Evolutionary conservation across 768 basidiomycete genomes (phyloP).

Genomic region (Podaxis pistillaris): DNA sequence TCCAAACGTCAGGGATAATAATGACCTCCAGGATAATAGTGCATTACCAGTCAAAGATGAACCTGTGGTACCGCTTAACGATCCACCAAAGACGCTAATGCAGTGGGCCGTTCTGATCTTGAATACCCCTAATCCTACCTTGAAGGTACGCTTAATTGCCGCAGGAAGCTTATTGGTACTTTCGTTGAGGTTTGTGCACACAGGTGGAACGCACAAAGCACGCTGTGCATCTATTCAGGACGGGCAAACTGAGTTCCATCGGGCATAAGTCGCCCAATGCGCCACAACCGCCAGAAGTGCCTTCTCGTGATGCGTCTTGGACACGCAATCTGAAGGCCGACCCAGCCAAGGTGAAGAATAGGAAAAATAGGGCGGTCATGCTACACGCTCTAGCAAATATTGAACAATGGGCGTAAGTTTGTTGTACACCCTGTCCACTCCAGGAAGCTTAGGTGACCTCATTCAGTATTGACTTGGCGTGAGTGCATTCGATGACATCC

Average conservation of each 20-base stretch:
- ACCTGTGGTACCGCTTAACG: constrained; percentile 45
- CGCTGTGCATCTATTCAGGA: constrained; percentile 67
- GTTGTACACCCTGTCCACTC: not conserved
- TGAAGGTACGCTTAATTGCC: constrained; percentile 13
- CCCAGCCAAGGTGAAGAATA: constrained; percentile 54
- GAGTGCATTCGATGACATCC: constrained; percentile 23
- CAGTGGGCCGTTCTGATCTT: constrained; percentile 80
- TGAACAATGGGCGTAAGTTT: constrained; percentile 83
- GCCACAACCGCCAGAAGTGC: constrained; percentile 59
- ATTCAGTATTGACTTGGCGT: constrained; percentile 71
- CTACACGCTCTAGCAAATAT: constrained; percentile 83
- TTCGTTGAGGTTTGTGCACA: not conserved
- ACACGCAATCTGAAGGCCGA: constrained; percentile 48
- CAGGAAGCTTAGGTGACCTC: not conserved
- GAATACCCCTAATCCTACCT: constrained; percentile 64
- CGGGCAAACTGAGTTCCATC: constrained; percentile 65
- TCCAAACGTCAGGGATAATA: constrained; percentile 6
- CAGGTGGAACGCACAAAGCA: constrained; percentile 70
- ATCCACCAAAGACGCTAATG: constrained; percentile 65
- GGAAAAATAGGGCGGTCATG: constrained; percentile 71
- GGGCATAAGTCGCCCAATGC: constrained; percentile 52
- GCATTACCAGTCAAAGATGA: constrained; percentile 29
- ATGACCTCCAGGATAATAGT: constrained; percentile 10
- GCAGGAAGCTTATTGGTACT: not conserved
- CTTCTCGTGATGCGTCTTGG: constrained; percentile 56